A percentile compares a stretch with the other conserved stretches of the same genome.
These are phyloP conservation scores for Arxiozyma heterogenica DNA, from an alignment of 1,139 yeast species.

Conservation along the genomic window DNA sequence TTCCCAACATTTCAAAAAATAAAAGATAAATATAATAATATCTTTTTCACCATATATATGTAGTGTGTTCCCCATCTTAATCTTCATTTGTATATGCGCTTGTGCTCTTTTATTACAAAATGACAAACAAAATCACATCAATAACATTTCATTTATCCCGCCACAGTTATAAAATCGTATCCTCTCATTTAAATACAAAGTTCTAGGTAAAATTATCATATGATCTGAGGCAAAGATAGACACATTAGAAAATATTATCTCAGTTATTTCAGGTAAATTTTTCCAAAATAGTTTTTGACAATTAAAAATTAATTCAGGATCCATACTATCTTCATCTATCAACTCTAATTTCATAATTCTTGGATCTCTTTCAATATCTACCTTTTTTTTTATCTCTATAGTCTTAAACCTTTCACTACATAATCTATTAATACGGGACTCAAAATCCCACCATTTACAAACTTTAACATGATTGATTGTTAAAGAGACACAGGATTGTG, in stretches of 20 bases:
- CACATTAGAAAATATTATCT: constrained; percentile 13
- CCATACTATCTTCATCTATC: constrained; percentile 1
- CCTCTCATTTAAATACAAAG: constrained; percentile 15
- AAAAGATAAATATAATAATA: neutral
- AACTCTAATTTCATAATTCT: neutral
- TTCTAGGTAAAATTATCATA: constrained; percentile 15
- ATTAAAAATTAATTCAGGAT: neutral
- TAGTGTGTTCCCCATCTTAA: too few species aligned
- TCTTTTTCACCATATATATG: too few species aligned
- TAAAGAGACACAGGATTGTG: constrained; percentile 15
- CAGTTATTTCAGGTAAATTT: constrained; percentile 9
- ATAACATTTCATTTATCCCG: constrained; percentile 5
- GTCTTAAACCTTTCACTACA: neutral
- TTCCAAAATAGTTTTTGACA: constrained; percentile 10
- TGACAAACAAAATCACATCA: neutral
- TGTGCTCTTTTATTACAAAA: too few species aligned
- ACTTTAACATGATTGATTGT: constrained; percentile 10
- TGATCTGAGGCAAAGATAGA: constrained; percentile 6
- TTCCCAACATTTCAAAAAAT: too few species aligned
- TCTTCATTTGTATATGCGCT: too few species aligned
- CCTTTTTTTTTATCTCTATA: neutral
- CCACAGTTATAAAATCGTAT: constrained; percentile 8
- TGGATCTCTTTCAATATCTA: neutral
- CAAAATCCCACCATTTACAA: constrained; percentile 24
- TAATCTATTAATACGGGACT: neutral